phyloP scores from a whole-genome alignment of 129 eudicot species.

The Tagetes patula region DNA sequence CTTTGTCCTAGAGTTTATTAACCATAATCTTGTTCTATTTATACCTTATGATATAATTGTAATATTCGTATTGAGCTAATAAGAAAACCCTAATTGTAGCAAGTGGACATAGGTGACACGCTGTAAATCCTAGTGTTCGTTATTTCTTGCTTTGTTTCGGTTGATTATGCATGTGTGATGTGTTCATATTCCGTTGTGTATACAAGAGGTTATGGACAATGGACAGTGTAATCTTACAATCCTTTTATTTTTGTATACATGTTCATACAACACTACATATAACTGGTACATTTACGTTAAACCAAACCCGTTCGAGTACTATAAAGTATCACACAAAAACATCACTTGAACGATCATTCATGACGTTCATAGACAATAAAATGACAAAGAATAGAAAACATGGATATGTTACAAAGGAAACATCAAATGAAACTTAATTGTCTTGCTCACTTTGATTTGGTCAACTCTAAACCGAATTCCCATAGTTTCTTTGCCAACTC shows the following conservation, averaged over 20 bases:
- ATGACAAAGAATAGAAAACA: slow-evolving; percentile 1
- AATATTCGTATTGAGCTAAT: no score
- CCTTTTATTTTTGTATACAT: slow-evolving; percentile 10
- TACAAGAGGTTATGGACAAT: not conserved
- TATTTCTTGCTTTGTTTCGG: no score
- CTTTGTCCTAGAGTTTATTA: no score
- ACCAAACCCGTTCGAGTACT: not conserved
- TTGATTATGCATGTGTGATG: no score
- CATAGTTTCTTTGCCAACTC: slow-evolving; percentile 50
- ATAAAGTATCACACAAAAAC: not conserved
- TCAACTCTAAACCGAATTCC: slow-evolving; percentile 41
- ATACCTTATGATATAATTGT: no score
- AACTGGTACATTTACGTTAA: slow-evolving; percentile 21
- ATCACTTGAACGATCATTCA: slow-evolving; percentile 15
- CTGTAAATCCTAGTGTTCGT: no score
- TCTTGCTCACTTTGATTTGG: slow-evolving; percentile 39
- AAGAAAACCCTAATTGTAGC: no score
- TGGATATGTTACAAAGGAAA: slow-evolving; percentile 22
- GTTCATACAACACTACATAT: slow-evolving; percentile 15
- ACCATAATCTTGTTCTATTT: no score
- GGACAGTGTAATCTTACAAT: not conserved
- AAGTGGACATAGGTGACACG: no score
- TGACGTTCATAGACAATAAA: slow-evolving; percentile 9
- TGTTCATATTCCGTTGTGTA: no score
- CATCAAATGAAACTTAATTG: not conserved